Base-by-base conservation (phyloP, 1,284 basidiomycete genomes). In the Austropuccinia psidii region DNA sequence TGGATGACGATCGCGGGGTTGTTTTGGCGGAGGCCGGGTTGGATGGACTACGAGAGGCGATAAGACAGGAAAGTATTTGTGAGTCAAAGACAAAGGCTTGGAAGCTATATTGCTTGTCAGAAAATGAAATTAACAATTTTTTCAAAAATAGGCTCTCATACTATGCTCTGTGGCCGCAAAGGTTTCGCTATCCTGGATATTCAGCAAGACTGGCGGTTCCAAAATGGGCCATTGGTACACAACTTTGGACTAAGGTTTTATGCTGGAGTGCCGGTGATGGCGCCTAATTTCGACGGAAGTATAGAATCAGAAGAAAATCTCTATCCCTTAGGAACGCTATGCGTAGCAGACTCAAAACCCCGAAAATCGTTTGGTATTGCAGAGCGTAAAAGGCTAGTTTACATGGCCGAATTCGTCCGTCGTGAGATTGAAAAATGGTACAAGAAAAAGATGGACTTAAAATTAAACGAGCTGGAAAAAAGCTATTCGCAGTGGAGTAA, bases 321-420 rank as follows among this genome's bases (percentile, higher is more conserved):
- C 19, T 57, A 31, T 57, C 54, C 78, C 2, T 76, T 79, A 50
- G 78, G 78, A 2, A 77, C 78, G 1, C 74, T 79, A 4, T 79
- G 78, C 68, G 73, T 78, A 13, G 74, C 77, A 57, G 78, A 79
- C 58, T 64, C 74, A 21, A 74, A 75, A 39, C 77, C 77, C 13
- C 75, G 78, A 1, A 57, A 58, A 29, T 68, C 62, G 11, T 78
- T 78, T 64, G 75, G 73, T 2, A 70, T 74, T 3, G 78, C 69
- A 5, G 75, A 79, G 49, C 75, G 76, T 15, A 50, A 73, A 37
- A 76, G 76, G 24, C 75, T 79, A 73, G 73, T 61, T n/a, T 76
- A 75, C 31, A 33, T 60, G 33, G 75, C 73, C 37, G 58, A 76
- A 9, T 49, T 69, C 27, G 75, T 73, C 9, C 75, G 73, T 13